Evolutionary conservation across 139 green algal genomes (phyloP).

Genomic region (Spirogloea muscicola): DNA sequence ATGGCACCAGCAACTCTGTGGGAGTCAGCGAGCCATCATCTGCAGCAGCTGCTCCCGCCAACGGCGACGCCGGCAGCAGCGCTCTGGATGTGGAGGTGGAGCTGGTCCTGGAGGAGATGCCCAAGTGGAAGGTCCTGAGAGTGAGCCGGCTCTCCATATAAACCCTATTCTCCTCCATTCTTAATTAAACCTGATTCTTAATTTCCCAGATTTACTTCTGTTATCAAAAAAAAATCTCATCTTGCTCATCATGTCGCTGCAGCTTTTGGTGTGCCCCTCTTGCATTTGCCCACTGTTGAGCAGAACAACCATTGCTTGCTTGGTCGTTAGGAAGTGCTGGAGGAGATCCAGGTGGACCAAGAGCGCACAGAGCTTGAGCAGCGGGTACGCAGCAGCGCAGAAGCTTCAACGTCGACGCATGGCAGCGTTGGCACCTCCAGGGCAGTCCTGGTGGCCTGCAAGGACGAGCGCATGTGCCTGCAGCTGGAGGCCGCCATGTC

Average conservation of each 20-base stretch:
- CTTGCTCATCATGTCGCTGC: too few relatives aligned
- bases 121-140: conserved; percentile 20
- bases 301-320: too few relatives aligned
- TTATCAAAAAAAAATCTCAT: too few relatives aligned
- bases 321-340: conserved; percentile 19
- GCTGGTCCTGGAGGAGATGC: conserved; percentile 34
- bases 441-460: conserved; percentile 16
- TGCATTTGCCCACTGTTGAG: too few relatives aligned
- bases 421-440: background rate
- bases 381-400: background rate
- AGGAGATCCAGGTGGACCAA: conserved; percentile 5
- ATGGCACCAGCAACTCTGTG: too few relatives aligned
- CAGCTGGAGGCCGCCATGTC: conserved; percentile 13
- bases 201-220: too few relatives aligned
- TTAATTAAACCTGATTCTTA: too few relatives aligned
- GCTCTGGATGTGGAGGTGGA: conserved; percentile 5
- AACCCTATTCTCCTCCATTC: too few relatives aligned
- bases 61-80: background rate
- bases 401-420: background rate
- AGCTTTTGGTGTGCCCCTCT: too few relatives aligned
- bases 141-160: too few relatives aligned
- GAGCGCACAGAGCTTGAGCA: background rate
- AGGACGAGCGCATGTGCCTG: conserved; percentile 28
- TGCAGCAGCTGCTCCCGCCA: background rate
- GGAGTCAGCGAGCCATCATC: background rate